These are phyloP conservation scores for Hypoxylon sp. DNA, from an alignment of 2,329 filamentous ascomycete genomes.

Conservation along the genomic window DNA sequence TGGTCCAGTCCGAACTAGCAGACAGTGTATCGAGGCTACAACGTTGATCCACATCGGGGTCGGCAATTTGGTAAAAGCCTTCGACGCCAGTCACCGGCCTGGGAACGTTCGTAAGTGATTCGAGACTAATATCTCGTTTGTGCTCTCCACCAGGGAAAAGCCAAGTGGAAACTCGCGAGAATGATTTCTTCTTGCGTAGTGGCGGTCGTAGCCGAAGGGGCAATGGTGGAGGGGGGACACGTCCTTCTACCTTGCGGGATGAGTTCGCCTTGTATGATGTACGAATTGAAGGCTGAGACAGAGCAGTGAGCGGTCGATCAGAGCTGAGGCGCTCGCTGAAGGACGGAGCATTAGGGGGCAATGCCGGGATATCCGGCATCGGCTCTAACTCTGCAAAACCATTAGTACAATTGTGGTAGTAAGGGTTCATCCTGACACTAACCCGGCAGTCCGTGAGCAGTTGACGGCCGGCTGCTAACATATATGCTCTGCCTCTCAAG, in stretches of 20 bases:
- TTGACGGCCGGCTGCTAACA: slow-evolving; percentile 61
- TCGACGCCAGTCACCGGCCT: slow-evolving; percentile 60
- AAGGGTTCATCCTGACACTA: slow-evolving; percentile 23
- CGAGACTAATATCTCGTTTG: slow-evolving; percentile 53
- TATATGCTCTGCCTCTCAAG: slow-evolving; percentile 69
- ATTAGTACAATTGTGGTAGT: slow-evolving; percentile 19
- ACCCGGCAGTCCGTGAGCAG: slow-evolving; percentile 54
- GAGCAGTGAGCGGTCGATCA: slow-evolving; percentile 52
- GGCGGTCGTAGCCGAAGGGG: slow-evolving; percentile 68
- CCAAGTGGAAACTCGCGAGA: slow-evolving; percentile 69
- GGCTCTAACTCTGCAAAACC: slow-evolving; percentile 55
- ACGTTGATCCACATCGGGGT: slow-evolving; percentile 45
- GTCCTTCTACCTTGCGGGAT: slow-evolving; percentile 49
- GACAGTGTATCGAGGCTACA: slow-evolving; percentile 57
- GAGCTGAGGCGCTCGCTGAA: slow-evolving; percentile 64
- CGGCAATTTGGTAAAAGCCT: slow-evolving; percentile 67
- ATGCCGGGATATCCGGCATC: slow-evolving; percentile 64
- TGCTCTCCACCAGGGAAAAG: slow-evolving; percentile 53
- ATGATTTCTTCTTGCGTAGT: slow-evolving; percentile 72
- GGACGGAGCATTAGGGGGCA: slow-evolving; percentile 65
- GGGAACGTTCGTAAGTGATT: slow-evolving; percentile 64
- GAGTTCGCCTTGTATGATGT: slow-evolving; percentile 49
- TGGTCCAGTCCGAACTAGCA: slow-evolving; percentile 61
- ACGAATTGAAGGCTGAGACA: slow-evolving; percentile 46
- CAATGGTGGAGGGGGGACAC: slow-evolving; percentile 62